Base-by-base conservation (phyloP, 78 protist genomes). In the Dictyostelium purpureum region DNA sequence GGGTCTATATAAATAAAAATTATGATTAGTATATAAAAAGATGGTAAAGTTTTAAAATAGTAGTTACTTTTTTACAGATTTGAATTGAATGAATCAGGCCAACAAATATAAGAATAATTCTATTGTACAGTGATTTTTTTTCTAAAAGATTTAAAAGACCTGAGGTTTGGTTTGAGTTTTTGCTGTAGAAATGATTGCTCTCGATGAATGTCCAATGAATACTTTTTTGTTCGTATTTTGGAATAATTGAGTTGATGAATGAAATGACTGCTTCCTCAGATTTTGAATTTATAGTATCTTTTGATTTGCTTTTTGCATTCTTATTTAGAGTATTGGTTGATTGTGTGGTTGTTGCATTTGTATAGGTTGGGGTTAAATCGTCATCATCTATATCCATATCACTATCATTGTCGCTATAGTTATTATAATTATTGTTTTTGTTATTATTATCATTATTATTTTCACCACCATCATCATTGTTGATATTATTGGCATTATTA, bases 21-120 rank as follows among this genome's bases (percentile, higher is more conserved):
- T 9, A 7, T 12, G 12, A n/a, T 63, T 63, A 6, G 6, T 24
- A 63, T 33, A 33, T n/a, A 33, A n/a, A 6, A 63, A 71, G 16
- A 49, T 26, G n/a, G 14, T 40, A 6, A 71, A n/a, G 12, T 43
- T 43, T 40, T 7, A 19, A 28, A 6, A n/a, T n/a, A n/a, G 33
- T 31, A 76, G 28, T 16, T 76, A 81, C 89, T 47, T 33, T 67
- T 35, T 67, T 67, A 70, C 40, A 35, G 35, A 14, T 69, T 35
- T 82, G 90, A 40, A 52, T 70, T 40, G 70, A 45, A 70, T 69
- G 49, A 38, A 82, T 56, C 12, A 49, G n/a, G 42, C 90, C 90
- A 82, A 82, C 63, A 7, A 82, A 35, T 5, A 82, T 42, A 35
- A 21, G 31, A 18, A 51, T 12, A 1, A 82, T 45, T 26, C 31